A percentile compares a stretch with the other conserved stretches of the same genome.
Conservation (phyloP, 1,284 basidiomycete genomes). For the Exobasidium rhododendri region DNA sequence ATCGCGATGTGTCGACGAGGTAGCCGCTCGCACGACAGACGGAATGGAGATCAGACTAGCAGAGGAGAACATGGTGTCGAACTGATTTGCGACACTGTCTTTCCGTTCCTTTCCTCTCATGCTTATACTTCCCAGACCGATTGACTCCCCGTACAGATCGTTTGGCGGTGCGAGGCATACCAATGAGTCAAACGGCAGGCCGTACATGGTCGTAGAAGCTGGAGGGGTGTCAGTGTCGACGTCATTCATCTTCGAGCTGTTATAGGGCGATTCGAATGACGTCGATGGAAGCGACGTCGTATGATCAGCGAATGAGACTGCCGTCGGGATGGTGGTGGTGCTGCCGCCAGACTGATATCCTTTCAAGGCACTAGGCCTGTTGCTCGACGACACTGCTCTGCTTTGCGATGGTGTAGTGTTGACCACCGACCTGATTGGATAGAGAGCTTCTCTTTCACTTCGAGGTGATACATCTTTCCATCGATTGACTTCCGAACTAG, state of each 20-base stretch:
- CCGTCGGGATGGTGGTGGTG: not conserved
- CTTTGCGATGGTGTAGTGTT: not conserved
- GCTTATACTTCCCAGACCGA: slow-evolving; percentile 38
- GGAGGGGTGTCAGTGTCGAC: not conserved
- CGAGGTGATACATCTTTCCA: slow-evolving; percentile 66
- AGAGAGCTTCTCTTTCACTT: slow-evolving; percentile 30
- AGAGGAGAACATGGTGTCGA: slow-evolving; percentile 4
- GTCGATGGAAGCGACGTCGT: not conserved
- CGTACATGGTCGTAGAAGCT: slow-evolving; percentile 58
- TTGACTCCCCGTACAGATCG: slow-evolving; percentile 62
- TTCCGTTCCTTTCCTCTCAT: slow-evolving; percentile 27
- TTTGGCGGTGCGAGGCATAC: slow-evolving; percentile 74
- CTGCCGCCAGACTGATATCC: not conserved
- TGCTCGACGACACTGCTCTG: not conserved
- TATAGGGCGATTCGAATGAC: not conserved
- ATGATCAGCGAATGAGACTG: slow-evolving; percentile 6
- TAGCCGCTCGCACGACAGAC: not conserved
- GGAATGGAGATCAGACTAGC: slow-evolving; percentile 10
- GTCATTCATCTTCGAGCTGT: not conserved
- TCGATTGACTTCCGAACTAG: slow-evolving; percentile 72
- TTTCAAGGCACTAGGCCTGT: not conserved
- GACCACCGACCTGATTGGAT: slow-evolving; percentile 24
- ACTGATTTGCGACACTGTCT: not conserved
- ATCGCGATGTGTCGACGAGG: not conserved
- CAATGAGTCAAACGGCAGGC: slow-evolving; percentile 75